Percentiles rank a stretch among this genome's conserved stretches.
Conservation (phyloP, 2,329 filamentous ascomycete genomes). For the Ophiostoma sp. region DNA sequence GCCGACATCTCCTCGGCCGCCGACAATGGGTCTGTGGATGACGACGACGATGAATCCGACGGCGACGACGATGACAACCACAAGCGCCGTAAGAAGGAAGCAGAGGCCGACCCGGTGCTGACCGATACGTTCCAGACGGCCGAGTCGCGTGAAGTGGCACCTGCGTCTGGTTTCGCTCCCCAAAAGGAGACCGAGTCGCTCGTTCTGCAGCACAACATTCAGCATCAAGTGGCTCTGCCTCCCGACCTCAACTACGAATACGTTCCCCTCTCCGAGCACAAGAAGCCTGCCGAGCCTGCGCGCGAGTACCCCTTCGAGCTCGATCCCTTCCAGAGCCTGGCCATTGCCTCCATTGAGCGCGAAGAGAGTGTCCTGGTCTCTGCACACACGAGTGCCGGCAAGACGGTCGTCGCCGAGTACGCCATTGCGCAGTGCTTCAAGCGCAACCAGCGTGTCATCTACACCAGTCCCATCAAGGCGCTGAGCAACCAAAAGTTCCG, state of each 20-base stretch:
- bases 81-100: conserved; percentile 65
- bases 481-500: conserved; percentile 98
- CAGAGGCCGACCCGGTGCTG: conserved; percentile 69
- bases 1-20: conserved; percentile 30
- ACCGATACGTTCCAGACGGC: conserved; percentile 95
- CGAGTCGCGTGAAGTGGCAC: conserved; percentile 85
- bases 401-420: conserved; percentile 97
- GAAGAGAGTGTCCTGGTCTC: conserved; percentile 97
- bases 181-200: conserved; percentile 67
- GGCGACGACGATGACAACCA: conserved; percentile 48
- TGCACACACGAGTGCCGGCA: conserved; percentile 95
- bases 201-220: conserved; percentile 92
- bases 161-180: conserved; percentile 68
- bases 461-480: conserved; percentile 98
- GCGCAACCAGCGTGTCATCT: conserved; percentile 97
- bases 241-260: conserved; percentile 94
- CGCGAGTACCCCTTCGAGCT: conserved; percentile 84
- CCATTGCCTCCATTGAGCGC: conserved; percentile 90
- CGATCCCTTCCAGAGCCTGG: conserved; percentile 95
- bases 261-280: conserved; percentile 91
- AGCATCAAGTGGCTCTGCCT: conserved; percentile 94
- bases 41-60: conserved; percentile 44
- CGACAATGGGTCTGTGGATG: conserved; percentile 40
- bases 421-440: conserved; percentile 96
- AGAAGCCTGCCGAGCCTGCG: conserved; percentile 82